phyloP scores from a whole-genome alignment of 441 rosid species.

The Lepidium campestre region DNA sequence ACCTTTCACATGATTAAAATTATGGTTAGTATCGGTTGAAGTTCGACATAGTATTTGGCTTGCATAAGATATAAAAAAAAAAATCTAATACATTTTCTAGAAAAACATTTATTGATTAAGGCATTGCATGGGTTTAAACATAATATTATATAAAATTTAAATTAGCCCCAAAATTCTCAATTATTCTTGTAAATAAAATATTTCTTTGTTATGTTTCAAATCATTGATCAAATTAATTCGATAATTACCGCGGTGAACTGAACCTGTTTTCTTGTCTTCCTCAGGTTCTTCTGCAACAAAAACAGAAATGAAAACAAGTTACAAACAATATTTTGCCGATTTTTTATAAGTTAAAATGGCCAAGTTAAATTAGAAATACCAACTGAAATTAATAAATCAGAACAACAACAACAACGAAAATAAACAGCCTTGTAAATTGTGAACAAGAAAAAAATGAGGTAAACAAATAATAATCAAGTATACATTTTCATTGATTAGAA shows the following conservation, averaged over 20 bases:
- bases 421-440: neutral
- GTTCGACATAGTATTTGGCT: no score
- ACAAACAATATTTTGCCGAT: neutral
- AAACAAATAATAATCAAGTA: neutral
- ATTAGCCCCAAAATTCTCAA: neutral
- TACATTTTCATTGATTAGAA: neutral
- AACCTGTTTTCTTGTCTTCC: constrained; percentile 21
- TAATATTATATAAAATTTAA: neutral
- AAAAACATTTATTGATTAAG: no score
- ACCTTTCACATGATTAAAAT: no score
- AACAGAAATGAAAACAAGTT: no score
- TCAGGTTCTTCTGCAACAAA: constrained; percentile 14
- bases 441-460: neutral
- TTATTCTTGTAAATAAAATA: neutral
- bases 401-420: neutral
- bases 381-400: neutral
- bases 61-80: no score
- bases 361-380: neutral
- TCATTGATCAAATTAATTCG: neutral
- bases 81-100: no score
- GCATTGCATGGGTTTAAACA: no score
- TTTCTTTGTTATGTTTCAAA: neutral
- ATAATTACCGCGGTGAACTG: constrained; percentile 22
- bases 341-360: neutral
- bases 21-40: no score